Conservation (phyloP, 2,329 filamentous ascomycete species). For the Colletotrichum ledebouriae region DNA sequence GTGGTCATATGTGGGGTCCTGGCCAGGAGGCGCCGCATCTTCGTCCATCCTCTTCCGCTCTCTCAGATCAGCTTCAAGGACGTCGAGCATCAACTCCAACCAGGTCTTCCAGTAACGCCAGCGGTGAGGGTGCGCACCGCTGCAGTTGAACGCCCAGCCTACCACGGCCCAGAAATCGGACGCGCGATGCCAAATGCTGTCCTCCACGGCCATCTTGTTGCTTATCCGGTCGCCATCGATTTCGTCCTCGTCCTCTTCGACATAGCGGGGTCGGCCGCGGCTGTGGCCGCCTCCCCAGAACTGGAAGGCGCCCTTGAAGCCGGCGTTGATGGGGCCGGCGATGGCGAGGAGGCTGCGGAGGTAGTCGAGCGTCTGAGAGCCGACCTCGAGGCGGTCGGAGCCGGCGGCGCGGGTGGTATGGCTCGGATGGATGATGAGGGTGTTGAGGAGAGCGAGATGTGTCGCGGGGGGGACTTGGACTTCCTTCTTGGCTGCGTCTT, state of each 20-base stretch:
- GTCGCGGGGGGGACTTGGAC: constrained; percentile 77
- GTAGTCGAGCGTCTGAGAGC: constrained; percentile 77
- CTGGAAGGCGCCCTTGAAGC: constrained; percentile 77
- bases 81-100: constrained; percentile 83
- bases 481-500: constrained; percentile 52
- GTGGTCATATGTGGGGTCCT: constrained; percentile 44
- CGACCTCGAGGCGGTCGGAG: constrained; percentile 70
- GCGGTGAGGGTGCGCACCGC: constrained; percentile 75
- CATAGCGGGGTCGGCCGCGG: constrained; percentile 56
- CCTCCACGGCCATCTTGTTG: constrained; percentile 71
- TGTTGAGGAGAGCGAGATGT: constrained; percentile 82
- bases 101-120: constrained; percentile 88
- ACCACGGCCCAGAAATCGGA: constrained; percentile 91
- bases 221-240: constrained; percentile 67
- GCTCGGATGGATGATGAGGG: constrained; percentile 83
- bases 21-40: constrained; percentile 45
- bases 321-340: constrained; percentile 78
- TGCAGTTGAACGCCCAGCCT: constrained; percentile 93
- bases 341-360: constrained; percentile 75
- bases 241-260: constrained; percentile 55
- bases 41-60: constrained; percentile 66
- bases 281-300: constrained; percentile 66
- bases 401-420: constrained; percentile 80
- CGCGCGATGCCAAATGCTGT: constrained; percentile 80
- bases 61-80: constrained; percentile 78